Base-by-base conservation (phyloP, 2,329 filamentous ascomycete species). In the Aspergillus pseudoviridinutans region DNA sequence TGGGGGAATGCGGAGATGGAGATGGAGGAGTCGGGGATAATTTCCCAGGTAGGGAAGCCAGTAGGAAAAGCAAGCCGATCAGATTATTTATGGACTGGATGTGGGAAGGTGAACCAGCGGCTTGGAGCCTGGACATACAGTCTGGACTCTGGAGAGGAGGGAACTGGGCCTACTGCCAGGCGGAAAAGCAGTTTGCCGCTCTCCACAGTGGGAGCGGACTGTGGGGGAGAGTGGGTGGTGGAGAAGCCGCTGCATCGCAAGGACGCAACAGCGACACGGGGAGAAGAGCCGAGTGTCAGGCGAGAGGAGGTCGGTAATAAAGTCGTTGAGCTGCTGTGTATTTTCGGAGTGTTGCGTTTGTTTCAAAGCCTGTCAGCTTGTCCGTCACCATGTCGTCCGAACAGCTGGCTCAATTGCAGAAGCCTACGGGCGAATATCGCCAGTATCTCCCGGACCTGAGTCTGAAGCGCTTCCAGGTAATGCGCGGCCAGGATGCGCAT, bases 371-470 rank as follows among this genome's bases (percentile, higher is more conserved):
- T 54, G 4, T 28, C 32, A 25, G 25, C 4, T 17, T 4, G 25
- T 51, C 25, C 3, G 2, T 5, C 41, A 32, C 32, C 52, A 64
- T 64, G 61, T 38, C 57, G 12, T 27, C 28, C 6, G n/a, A 46
- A 4, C 32, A 17, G 32, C 32, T 35, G 32, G 32, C 32, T 17
- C 22, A 35, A 51, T 27, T 54, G 17, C 58, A 62, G 51, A 59
- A 62, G 49, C 63, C 65, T 63, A 71, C 68, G 24, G 74, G 71
- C 60, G 69, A 70, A 49, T 88, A 85, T 66, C 82, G 86, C 56
- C 74, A 82, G 56, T 82, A 84, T 67, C 76, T 90, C 14, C 87
- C 86, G 0, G 85, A 89, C 65, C 78, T 89, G 52, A 79, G 66
- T 62, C 79, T 76, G 28, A 81, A 82, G 14, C 83, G 87, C 38